These are phyloP conservation scores for Erysimum pusillum DNA, from an alignment of 441 rosid genomes.

Conservation along the genomic window DNA sequence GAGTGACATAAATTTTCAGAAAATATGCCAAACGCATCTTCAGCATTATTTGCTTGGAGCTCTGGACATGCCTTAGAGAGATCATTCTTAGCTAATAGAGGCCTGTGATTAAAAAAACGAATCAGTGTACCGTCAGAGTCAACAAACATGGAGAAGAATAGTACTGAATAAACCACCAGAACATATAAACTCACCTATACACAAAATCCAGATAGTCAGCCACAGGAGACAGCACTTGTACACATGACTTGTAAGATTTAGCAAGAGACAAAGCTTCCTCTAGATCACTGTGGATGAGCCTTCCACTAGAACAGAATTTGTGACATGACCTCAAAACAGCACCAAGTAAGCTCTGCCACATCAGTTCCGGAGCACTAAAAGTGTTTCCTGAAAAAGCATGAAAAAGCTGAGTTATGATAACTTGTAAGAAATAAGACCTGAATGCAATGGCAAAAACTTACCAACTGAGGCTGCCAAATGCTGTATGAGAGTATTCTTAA, in stretches of 20 bases:
- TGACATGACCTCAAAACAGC: conserved; percentile 67
- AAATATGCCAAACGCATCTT: conserved; percentile 58
- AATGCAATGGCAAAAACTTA: conserved; percentile 44
- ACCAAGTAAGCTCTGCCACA: conserved; percentile 83
- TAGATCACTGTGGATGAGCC: conserved; percentile 52
- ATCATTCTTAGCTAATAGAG: conserved; percentile 48
- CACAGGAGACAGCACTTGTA: conserved; percentile 72
- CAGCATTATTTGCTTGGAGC: conserved; percentile 54
- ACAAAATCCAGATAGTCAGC: conserved; percentile 80
- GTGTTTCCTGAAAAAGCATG: conserved; percentile 55
- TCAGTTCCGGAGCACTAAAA: conserved; percentile 58
- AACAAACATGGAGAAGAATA: conserved; percentile 1
- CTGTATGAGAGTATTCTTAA: conserved; percentile 62
- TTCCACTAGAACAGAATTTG: conserved; percentile 41
- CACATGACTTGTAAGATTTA: conserved; percentile 68
- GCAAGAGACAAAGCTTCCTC: conserved; percentile 69
- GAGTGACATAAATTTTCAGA: conserved; percentile 77
- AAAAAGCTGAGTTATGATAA: neutral
- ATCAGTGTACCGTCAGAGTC: conserved; percentile 27
- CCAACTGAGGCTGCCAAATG: conserved; percentile 59
- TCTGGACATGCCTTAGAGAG: conserved; percentile 50
- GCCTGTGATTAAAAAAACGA: conserved; percentile 50
- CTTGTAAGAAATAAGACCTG: neutral
- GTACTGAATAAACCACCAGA: conserved; percentile 10
- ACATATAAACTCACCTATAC: conserved; percentile 61